Evolutionary conservation across 352 stramenopile genomes (phyloP).

Genomic region (Blastocystis sp.): DNA sequence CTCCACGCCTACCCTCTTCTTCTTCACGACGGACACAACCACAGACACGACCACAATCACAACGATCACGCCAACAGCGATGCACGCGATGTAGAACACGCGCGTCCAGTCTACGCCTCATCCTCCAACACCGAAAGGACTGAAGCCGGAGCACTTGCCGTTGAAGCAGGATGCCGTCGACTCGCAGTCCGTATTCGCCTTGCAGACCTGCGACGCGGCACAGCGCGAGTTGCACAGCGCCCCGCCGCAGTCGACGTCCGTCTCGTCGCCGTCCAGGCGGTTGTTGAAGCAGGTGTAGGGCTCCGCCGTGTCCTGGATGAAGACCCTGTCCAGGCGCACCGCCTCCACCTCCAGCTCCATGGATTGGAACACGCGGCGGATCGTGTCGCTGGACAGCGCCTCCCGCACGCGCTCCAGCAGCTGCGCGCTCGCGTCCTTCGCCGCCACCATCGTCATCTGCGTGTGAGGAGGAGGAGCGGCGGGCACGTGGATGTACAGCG

Average conservation of each 20-base stretch:
- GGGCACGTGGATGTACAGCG: conserved; percentile 26
- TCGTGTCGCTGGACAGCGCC: not conserved
- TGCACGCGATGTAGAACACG: conserved; percentile 51
- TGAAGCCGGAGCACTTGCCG: conserved; percentile 43
- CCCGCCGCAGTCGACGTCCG: conserved; percentile 53
- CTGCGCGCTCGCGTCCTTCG: not conserved
- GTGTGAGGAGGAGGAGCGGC: not conserved
- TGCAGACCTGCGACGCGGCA: conserved; percentile 17
- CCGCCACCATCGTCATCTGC: conserved; percentile 29
- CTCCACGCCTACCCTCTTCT: not conserved
- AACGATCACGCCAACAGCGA: conserved; percentile 49
- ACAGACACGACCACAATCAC: conserved; percentile 40
- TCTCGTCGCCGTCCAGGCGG: not conserved
- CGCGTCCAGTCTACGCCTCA: conserved; percentile 17
- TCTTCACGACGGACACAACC: conserved; percentile 4
- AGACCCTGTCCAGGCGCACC: conserved; percentile 10
- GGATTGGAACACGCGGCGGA: conserved; percentile 7
- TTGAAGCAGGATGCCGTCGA: not conserved
- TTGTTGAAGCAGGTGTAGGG: conserved; percentile 43
- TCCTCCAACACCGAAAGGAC: no score
- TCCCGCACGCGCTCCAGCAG: conserved; percentile 8
- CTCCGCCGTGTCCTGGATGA: conserved; percentile 16
- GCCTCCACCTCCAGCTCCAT: conserved; percentile 1
- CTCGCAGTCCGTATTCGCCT: conserved; percentile 19
- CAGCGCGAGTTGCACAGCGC: not conserved